Evolutionary conservation across 2,329 filamentous ascomycete species (phyloP).

Genomic region (Exophiala mesophila): DNA sequence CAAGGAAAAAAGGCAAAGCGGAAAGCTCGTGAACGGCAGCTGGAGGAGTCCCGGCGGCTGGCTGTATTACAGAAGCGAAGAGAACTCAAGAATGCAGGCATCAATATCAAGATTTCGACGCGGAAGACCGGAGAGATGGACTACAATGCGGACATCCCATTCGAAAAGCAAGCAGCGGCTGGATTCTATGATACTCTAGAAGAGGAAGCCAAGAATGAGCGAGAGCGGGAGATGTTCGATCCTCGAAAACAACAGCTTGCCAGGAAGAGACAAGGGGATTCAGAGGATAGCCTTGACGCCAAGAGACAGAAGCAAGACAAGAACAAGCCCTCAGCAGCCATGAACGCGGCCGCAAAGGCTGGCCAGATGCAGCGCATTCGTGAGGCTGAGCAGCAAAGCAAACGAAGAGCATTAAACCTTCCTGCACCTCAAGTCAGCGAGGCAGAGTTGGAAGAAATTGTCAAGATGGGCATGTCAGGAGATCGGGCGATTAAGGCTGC

Average conservation of each 20-base stretch:
- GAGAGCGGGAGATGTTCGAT: slow-evolving; percentile 78
- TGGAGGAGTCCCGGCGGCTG: slow-evolving; percentile 87
- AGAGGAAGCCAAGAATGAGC: slow-evolving; percentile 75
- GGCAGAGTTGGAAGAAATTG: slow-evolving; percentile 89
- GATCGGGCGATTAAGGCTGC: slow-evolving; percentile 76
- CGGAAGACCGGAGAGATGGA: slow-evolving; percentile 97
- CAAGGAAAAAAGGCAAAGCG: slow-evolving; percentile 99
- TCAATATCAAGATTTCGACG: slow-evolving; percentile 92
- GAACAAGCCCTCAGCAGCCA: slow-evolving; percentile 68
- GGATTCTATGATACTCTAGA: slow-evolving; percentile 94
- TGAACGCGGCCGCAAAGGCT: slow-evolving; percentile 84
- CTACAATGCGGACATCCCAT: slow-evolving; percentile 98
- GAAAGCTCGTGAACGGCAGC: slow-evolving; percentile 89
- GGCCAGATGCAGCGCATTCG: slow-evolving; percentile 91
- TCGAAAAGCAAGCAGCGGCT: slow-evolving; percentile 81
- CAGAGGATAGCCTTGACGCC: slow-evolving; percentile 70
- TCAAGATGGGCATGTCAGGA: slow-evolving; percentile 96
- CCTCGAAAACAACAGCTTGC: slow-evolving; percentile 85
- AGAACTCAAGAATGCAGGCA: slow-evolving; percentile 94
- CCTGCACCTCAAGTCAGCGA: slow-evolving; percentile 90
- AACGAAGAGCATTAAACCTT: slow-evolving; percentile 74
- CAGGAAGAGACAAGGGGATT: slow-evolving; percentile 89
- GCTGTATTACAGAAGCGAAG: slow-evolving; percentile 90
- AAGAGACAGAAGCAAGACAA: slow-evolving; percentile 90
- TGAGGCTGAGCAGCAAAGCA: slow-evolving; percentile 95